Percentiles rank a stretch among this genome's conserved stretches.
phyloP scores from a whole-genome alignment of 306 rosid genomes.

The Prunus mongolica region DNA sequence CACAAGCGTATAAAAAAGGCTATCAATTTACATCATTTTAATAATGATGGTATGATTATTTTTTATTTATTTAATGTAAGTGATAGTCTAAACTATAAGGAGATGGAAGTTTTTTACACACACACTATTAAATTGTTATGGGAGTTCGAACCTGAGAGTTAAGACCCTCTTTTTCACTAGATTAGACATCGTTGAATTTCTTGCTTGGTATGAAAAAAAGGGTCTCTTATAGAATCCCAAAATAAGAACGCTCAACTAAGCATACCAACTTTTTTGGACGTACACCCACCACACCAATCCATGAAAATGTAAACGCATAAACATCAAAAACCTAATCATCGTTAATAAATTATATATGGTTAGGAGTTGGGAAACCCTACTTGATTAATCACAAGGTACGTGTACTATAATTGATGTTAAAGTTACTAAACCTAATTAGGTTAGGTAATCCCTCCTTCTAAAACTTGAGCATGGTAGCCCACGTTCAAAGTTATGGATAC shows the following conservation, averaged over 20 bases:
- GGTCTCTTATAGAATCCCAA: not conserved
- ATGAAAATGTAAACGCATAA: not conserved
- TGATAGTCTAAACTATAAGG: no score
- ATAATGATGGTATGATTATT: no score
- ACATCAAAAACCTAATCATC: not conserved
- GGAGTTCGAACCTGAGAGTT: no score
- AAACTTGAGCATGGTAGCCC: slow-evolving; percentile 13
- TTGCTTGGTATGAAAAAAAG: not conserved
- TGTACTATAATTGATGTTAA: slow-evolving; percentile 1
- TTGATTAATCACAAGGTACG: not conserved
- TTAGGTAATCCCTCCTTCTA: slow-evolving; percentile 10
- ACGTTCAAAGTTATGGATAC: slow-evolving; percentile 17
- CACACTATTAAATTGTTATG: no score
- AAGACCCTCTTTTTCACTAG: no score
- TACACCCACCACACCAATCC: not conserved
- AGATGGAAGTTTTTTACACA: accelerated
- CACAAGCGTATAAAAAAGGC: no score
- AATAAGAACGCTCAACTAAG: not conserved
- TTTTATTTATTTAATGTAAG: no score
- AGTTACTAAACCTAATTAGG: slow-evolving; percentile 5
- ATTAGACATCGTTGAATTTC: no score
- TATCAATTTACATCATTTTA: no score
- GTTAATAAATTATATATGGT: no score
- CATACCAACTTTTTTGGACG: not conserved
- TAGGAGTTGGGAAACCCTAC: slow-evolving; percentile 21